Conservation (phyloP, 1,284 basidiomycete genomes). For the Naganishia sp. region DNA sequence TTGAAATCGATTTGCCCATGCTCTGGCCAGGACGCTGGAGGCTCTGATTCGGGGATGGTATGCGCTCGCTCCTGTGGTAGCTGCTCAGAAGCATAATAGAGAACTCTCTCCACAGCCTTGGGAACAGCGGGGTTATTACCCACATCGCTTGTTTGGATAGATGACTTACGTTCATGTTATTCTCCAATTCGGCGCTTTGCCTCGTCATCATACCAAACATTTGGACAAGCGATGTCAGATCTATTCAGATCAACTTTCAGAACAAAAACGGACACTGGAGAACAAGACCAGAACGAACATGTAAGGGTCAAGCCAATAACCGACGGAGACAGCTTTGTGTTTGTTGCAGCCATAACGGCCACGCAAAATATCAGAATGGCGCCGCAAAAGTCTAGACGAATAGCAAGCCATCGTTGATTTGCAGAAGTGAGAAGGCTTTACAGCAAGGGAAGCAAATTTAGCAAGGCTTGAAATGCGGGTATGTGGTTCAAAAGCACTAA, state of each 20-base stretch:
- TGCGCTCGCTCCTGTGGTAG: conserved; percentile 40
- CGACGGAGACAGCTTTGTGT: conserved; percentile 60
- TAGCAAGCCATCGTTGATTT: conserved; percentile 67
- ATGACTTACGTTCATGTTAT: conserved; percentile 39
- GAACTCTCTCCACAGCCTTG: conserved; percentile 37
- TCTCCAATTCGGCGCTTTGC: conserved; percentile 49
- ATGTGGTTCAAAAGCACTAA: conserved; percentile 65
- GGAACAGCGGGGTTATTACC: no score
- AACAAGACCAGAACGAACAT: conserved; percentile 57
- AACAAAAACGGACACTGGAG: not conserved
- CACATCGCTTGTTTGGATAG: no score
- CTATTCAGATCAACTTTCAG: not conserved
- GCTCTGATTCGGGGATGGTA: conserved; percentile 38
- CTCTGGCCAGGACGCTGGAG: conserved; percentile 44
- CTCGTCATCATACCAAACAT: conserved; percentile 52
- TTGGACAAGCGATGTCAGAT: conserved; percentile 57
- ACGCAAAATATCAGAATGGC: conserved; percentile 67
- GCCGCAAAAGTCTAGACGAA: conserved; percentile 74
- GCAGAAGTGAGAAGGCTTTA: conserved; percentile 52
- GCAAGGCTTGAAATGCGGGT: conserved; percentile 66
- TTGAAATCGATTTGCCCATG: conserved; percentile 48
- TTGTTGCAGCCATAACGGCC: conserved; percentile 52
- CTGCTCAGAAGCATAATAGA: conserved; percentile 47
- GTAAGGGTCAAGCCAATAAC: conserved; percentile 73
- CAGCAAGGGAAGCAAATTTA: not conserved